Evolutionary conservation across 129 eudicot genomes (phyloP), one percentile per base, ranked within the genome.

Genomic region (Artemisia tridentata): DNA sequence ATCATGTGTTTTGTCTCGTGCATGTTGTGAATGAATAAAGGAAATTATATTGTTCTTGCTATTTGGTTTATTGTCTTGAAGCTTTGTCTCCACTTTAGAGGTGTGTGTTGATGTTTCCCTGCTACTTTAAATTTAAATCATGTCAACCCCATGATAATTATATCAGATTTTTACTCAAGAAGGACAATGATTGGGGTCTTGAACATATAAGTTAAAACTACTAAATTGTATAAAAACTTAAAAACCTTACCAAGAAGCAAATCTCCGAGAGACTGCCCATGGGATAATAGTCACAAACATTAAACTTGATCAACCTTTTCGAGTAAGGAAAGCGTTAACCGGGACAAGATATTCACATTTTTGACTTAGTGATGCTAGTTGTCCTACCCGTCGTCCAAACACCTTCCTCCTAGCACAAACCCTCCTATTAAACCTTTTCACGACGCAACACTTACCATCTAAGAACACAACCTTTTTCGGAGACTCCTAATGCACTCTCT

Each of bases 201-300:
- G n/a, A n/a, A n/a, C n/a, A n/a, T n/a, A n/a, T n/a, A n/a, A n/a
- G n/a, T n/a, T n/a, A n/a, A n/a, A n/a, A n/a, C n/a, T n/a, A n/a
- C n/a, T n/a, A n/a, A n/a, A n/a, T n/a, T n/a, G n/a, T n/a, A n/a
- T n/a, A n/a, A n/a, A n/a, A n/a, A n/a, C n/a, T n/a, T n/a, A n/a
- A n/a, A n/a, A n/a, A n/a, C 25, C 25, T 29, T 59, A 64, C 48
- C 86, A 38, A 68, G 49, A 72, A 84, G 89, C 72, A 84, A 57
- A 72, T 84, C 86, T 57, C 82, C 77, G 57, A 84, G 89, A 67
- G n/a, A n/a, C 86, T 78, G 20, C 86, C 89, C 86, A 84, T 81
- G 15, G 89, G 86, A 64, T 74, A 84, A 63, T 84, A 84, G 63
- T 84, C 81, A 63, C 63, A 78, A 17, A 84, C 79, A 52, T 81